A percentile compares a stretch with the other conserved stretches of the same genome.
These are phyloP conservation scores for Moniliella sp. DNA, from an alignment of 1,284 basidiomycete genomes.

Conservation along the genomic window DNA sequence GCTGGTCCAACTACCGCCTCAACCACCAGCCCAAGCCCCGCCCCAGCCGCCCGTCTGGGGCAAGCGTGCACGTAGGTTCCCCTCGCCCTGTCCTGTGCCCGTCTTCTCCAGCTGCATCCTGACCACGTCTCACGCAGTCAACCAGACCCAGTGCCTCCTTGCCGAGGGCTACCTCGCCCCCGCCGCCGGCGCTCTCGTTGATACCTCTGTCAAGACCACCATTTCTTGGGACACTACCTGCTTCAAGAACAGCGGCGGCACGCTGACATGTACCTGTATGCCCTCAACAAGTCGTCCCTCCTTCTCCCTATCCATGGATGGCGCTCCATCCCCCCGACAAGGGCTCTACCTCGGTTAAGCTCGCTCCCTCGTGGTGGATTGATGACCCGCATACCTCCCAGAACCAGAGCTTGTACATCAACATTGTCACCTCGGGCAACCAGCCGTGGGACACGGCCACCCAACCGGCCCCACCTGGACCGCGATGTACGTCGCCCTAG, in stretches of 20 bases:
- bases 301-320: not conserved
- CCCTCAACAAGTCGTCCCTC: not conserved
- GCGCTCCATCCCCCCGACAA: not conserved
- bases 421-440: slow-evolving; percentile 27
- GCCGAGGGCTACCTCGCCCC: not conserved
- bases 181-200: not conserved
- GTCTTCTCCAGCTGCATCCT: too few relatives aligned
- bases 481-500: slow-evolving; percentile 17
- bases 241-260: not conserved
- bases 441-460: slow-evolving; percentile 28
- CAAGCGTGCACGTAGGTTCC: too few relatives aligned
- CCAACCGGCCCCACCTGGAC: slow-evolving; percentile 23
- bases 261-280: not conserved
- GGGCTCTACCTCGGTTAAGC: not conserved
- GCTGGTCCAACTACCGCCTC: too few relatives aligned
- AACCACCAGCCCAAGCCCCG: too few relatives aligned
- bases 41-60: too few relatives aligned
- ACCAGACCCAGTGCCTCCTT: not conserved
- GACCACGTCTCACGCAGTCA: too few relatives aligned
- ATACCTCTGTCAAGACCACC: not conserved
- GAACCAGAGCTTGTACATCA: slow-evolving; percentile 16
- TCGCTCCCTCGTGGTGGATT: not conserved
- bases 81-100: too few relatives aligned
- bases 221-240: not conserved
- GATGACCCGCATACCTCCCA: not conserved